Conservation (phyloP, 768 basidiomycete genomes). For the Candolleomyces aberdarensis region DNA sequence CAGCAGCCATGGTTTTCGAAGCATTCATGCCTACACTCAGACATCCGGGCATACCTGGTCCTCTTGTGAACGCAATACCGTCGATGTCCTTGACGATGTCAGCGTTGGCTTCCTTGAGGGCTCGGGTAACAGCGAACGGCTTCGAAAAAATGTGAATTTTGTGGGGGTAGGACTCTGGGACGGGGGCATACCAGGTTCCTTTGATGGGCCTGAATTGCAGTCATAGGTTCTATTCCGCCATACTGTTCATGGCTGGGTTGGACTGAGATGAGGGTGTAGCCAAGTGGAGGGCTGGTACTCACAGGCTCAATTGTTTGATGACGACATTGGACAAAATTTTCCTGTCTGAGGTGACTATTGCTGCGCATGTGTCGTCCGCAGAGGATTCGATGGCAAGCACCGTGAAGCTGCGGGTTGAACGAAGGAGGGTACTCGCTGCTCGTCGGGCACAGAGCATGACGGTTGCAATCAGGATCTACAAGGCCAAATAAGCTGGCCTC, state of each 20-base stretch:
- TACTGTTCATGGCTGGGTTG: conserved; percentile 47
- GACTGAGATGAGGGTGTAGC: conserved; percentile 1
- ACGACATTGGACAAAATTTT: conserved; percentile 82
- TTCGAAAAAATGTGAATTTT: conserved; percentile 20
- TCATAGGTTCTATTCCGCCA: conserved; percentile 78
- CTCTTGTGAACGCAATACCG: conserved; percentile 89
- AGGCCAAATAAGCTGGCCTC: not conserved
- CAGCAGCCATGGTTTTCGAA: conserved; percentile 83
- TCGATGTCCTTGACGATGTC: conserved; percentile 60
- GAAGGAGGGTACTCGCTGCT: not conserved
- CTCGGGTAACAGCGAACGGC: conserved; percentile 71
- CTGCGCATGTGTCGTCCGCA: conserved; percentile 92
- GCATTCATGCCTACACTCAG: conserved; percentile 76
- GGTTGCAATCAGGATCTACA: not conserved
- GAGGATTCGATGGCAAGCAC: conserved; percentile 82
- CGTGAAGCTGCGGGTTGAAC: not conserved
- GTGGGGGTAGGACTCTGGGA: conserved; percentile 18
- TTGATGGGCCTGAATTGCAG: conserved; percentile 77
- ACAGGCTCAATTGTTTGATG: conserved; percentile 74
- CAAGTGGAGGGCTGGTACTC: conserved; percentile 17
- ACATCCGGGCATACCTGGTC: conserved; percentile 85
- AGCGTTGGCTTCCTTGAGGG: conserved; percentile 64
- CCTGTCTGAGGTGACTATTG: conserved; percentile 72
- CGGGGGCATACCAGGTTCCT: conserved; percentile 55
- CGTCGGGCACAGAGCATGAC: conserved; percentile 7